Percentiles rank a stretch among this genome's conserved stretches.
Conservation (phyloP, 208 protist species). For the Trypanosoma congolense region DNA sequence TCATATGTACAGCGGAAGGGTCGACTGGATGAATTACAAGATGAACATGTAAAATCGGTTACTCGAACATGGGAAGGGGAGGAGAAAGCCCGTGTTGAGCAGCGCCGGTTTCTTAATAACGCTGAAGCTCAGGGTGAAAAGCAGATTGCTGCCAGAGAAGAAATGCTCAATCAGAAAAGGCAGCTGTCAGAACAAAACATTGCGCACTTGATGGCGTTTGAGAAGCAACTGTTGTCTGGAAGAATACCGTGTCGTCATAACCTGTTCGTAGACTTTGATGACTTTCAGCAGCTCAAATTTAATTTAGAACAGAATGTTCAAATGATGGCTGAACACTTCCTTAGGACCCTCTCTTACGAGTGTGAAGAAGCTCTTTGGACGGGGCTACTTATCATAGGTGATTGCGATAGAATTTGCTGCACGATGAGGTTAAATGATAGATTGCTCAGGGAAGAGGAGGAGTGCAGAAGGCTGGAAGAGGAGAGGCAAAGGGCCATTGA, state of each 20-base stretch:
- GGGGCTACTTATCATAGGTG: conserved; percentile 11
- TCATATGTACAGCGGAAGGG: conserved; percentile 38
- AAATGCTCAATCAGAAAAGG: conserved; percentile 1
- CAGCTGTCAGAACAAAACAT: conserved; percentile 28
- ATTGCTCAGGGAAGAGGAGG: conserved; percentile 28
- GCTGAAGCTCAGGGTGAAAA: conserved; percentile 16
- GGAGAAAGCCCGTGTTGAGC: conserved; percentile 26
- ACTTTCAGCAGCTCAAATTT: conserved; percentile 49
- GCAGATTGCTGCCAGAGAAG: conserved; percentile 13
- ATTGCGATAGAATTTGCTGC: conserved; percentile 10
- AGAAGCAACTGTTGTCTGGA: conserved; percentile 12
- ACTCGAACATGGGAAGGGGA: conserved; percentile 81
- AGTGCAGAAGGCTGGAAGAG: conserved; percentile 27
- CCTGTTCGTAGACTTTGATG: conserved; percentile 62
- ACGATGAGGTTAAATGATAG: conserved; percentile 9
- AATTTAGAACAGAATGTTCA: conserved; percentile 28
- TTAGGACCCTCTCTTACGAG: conserved; percentile 30
- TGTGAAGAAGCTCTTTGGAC: conserved; percentile 15
- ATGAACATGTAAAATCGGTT: conserved; percentile 55
- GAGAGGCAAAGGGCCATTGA: conserved; percentile 26
- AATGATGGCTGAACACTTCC: conserved; percentile 26
- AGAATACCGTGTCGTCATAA: conserved; percentile 32
- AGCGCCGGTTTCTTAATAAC: conserved; percentile 29
- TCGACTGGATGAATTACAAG: conserved; percentile 13
- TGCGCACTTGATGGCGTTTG: conserved; percentile 34